These are phyloP conservation scores for Plantago lanceolata DNA, from an alignment of 305 asterid species.

Conservation along the genomic window DNA sequence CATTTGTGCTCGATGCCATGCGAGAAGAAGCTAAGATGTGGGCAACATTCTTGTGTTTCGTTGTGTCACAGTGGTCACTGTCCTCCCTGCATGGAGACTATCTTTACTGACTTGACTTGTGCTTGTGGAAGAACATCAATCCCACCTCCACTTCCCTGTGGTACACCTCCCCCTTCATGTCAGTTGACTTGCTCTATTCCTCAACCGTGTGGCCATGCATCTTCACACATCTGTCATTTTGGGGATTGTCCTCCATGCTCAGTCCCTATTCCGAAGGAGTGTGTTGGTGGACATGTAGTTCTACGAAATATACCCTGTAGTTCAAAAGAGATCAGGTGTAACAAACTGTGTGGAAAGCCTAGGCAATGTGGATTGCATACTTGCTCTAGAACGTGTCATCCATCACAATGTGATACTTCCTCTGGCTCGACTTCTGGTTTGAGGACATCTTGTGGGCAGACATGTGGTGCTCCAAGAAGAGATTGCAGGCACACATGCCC, in stretches of 20 bases:
- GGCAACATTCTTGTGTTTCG: slow-evolving; percentile 82
- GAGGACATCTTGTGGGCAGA: slow-evolving; percentile 74
- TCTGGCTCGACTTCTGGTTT: slow-evolving; percentile 33
- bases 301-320: slow-evolving; percentile 89
- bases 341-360: slow-evolving; percentile 84
- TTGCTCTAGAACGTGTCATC: slow-evolving; percentile 84
- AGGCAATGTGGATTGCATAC: slow-evolving; percentile 95
- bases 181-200: slow-evolving; percentile 81
- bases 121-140: slow-evolving; percentile 89
- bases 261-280: slow-evolving; percentile 74
- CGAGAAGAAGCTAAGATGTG: slow-evolving; percentile 89
- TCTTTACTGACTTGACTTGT: slow-evolving; percentile 79
- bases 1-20: slow-evolving; percentile 94
- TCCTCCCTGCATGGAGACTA: slow-evolving; percentile 89
- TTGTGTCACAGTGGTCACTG: slow-evolving; percentile 96
- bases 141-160: slow-evolving; percentile 95
- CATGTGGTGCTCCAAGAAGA: slow-evolving; percentile 93
- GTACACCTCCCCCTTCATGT: slow-evolving; percentile 84
- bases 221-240: slow-evolving; percentile 94
- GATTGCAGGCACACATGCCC: slow-evolving; percentile 90
- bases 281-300: slow-evolving; percentile 84
- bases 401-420: slow-evolving; percentile 66
- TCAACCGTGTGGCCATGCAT: slow-evolving; percentile 90
- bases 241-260: slow-evolving; percentile 95
- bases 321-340: slow-evolving; percentile 84